These are phyloP conservation scores for Xylariales sp. DNA, from an alignment of 2,329 filamentous ascomycete species.

Conservation along the genomic window DNA sequence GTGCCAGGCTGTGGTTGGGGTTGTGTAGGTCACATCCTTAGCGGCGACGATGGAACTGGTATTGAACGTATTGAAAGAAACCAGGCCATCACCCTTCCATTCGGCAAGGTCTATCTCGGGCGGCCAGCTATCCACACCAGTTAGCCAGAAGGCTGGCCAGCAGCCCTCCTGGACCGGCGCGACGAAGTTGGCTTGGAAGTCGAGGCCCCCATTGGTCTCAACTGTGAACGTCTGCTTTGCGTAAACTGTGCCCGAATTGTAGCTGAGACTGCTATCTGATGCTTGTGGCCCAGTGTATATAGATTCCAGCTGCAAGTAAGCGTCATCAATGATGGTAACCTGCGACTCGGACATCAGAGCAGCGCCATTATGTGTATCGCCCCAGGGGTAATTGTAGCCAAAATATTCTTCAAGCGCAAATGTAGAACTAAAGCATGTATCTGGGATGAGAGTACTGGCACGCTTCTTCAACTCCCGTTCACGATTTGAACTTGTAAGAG, in stretches of 20 bases:
- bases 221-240: conserved; percentile 37
- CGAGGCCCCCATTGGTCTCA: conserved; percentile 28
- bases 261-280: background rate
- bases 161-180: conserved; percentile 35
- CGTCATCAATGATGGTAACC: conserved; percentile 3
- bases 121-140: conserved; percentile 49
- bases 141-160: conserved; percentile 58
- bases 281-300: conserved; percentile 3
- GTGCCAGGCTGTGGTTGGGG: conserved; percentile 13
- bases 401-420: conserved; percentile 3
- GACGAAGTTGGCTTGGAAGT: conserved; percentile 33
- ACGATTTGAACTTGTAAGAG: background rate
- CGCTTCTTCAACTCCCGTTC: conserved; percentile 6
- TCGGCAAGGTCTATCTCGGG: conserved; percentile 58
- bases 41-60: conserved; percentile 37
- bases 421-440: conserved; percentile 6
- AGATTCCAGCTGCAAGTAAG: conserved; percentile 3
- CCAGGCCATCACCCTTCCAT: conserved; percentile 55
- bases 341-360: conserved; percentile 5
- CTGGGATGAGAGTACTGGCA: conserved; percentile 5
- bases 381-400: conserved; percentile 7
- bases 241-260: conserved; percentile 27
- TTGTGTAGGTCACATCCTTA: conserved; percentile 42
- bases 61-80: conserved; percentile 48
- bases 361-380: conserved; percentile 5